Percentiles rank a stretch among this genome's conserved stretches.
phyloP scores from a whole-genome alignment of 108 stramenopile genomes.

The Schizochytrium sp. region DNA sequence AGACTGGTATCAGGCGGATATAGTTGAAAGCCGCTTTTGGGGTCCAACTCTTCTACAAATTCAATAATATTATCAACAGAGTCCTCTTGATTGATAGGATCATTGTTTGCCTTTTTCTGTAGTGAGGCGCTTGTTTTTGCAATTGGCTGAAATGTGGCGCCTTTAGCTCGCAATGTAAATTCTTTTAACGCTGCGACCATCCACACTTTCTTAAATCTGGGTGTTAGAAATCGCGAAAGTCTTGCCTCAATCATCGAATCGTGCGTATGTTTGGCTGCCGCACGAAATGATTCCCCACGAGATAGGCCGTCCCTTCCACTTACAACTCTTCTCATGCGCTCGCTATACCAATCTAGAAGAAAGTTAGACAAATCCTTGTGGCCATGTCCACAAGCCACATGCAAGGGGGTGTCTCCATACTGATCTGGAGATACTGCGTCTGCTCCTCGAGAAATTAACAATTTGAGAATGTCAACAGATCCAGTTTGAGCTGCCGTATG shows the following conservation, averaged over 20 bases:
- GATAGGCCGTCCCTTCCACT: conserved; percentile 64
- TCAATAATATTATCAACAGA: conserved; percentile 16
- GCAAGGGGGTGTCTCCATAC: conserved; percentile 72
- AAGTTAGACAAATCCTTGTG: conserved; percentile 65
- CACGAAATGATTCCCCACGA: conserved; percentile 63
- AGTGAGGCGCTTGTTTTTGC: background rate
- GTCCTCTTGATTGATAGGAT: background rate
- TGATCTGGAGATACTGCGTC: conserved; percentile 68
- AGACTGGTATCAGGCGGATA: background rate
- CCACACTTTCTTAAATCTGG: conserved; percentile 70
- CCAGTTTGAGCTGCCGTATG: conserved; percentile 72
- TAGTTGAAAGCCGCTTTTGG: background rate
- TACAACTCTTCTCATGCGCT: conserved; percentile 64
- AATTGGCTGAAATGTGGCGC: background rate
- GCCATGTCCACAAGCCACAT: conserved; percentile 71
- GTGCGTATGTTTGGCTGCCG: conserved; percentile 22
- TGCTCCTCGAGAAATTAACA: conserved; percentile 67
- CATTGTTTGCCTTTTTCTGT: background rate
- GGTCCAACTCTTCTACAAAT: background rate
- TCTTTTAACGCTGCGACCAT: conserved; percentile 34
- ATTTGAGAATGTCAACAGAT: conserved; percentile 61
- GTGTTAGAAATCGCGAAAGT: conserved; percentile 64
- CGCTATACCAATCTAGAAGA: conserved; percentile 70
- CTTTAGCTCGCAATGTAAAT: background rate
- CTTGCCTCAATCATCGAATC: conserved; percentile 63